These are phyloP conservation scores for Mucor saturninus DNA, from an alignment of 371 early-diverging fungal species.

Conservation along the genomic window DNA sequence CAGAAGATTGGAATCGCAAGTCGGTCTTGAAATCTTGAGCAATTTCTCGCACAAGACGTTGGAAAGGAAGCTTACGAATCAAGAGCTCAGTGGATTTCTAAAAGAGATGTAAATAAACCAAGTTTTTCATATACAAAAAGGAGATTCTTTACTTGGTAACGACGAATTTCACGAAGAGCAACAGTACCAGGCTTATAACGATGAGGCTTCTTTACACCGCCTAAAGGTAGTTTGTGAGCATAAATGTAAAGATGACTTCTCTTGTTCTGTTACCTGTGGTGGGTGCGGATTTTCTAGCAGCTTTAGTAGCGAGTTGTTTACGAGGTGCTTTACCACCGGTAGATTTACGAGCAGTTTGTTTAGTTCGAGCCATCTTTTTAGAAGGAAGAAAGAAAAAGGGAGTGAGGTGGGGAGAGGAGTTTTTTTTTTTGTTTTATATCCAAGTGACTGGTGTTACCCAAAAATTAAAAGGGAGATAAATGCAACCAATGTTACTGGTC, in stretches of 20 bases:
- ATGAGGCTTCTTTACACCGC: constrained; percentile 77
- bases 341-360: constrained; percentile 98
- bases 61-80: constrained; percentile 98
- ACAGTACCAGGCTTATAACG: constrained; percentile 87
- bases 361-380: constrained; percentile 87
- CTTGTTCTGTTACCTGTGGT: constrained; percentile 24
- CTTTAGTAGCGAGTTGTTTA: constrained; percentile 97
- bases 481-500: too few relatives aligned
- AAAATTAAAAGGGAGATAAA: not conserved
- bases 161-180: constrained; percentile 94
- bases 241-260: too few relatives aligned
- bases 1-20: constrained; percentile 95
- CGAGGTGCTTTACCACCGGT: constrained; percentile 98
- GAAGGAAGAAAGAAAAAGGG: constrained; percentile 4
- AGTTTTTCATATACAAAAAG: not conserved
- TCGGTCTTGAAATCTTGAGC: constrained; percentile 96
- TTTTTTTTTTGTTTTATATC: not conserved
- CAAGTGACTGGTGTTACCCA: not conserved
- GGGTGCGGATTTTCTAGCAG: constrained; percentile 57
- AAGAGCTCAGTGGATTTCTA: constrained; percentile 93
- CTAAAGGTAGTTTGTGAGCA: constrained; percentile 7
- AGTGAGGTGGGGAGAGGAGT: not conserved
- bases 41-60: constrained; percentile 93
- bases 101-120: not conserved
- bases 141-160: constrained; percentile 72